Evolutionary conservation across 768 basidiomycete species (phyloP), one percentile per base, ranked within the genome.

Genomic region (Xerocomus brunneocitrinus): DNA sequence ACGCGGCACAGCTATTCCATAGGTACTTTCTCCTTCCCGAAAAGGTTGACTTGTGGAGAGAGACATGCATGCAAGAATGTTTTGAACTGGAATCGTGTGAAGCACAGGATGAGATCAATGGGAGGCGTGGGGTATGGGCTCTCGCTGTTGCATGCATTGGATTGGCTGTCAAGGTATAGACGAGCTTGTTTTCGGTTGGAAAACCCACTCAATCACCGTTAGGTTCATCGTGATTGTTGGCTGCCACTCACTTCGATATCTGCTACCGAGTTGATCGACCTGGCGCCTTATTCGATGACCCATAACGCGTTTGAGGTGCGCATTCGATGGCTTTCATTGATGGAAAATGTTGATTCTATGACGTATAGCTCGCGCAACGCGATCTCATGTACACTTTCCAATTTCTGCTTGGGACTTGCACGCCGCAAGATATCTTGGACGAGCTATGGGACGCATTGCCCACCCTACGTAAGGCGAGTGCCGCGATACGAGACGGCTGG

Each of bases 141-240:
- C 65, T 79, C 6, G 82, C 79, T 0, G 63, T 86, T 8, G 83
- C 75, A 12, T 84, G 79, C 66, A 66, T 87, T 24, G 77, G 82
- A 4, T 62, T 85, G 32, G 78, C 81, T 56, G 76, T 84, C 48
- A 88, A 88, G 76, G 84, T 82, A 54, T 7, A 41, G 14, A 35
- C 25, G 9, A 27, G 47, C 39, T 50, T 34, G 0, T n/a, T 38
- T 25, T 50, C 34, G 42, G 25, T 5, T 5, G 27, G 22, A 36
- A 32, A 19, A 8, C 6, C 34, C 24, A 5, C 36, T 49, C 13
- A 54, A n/a, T 16, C 9, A 19, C 36, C 8, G 31, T 38, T 54
- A 87, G 84, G 74, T 81, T 50, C 82, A 87, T 68, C 79, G 84
- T 13, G 85, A 87, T 65, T 78, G 81, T 43, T 66, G 87, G 16